phyloP scores from a whole-genome alignment of 129 eudicot species.

The Kitagawia praeruptora region DNA sequence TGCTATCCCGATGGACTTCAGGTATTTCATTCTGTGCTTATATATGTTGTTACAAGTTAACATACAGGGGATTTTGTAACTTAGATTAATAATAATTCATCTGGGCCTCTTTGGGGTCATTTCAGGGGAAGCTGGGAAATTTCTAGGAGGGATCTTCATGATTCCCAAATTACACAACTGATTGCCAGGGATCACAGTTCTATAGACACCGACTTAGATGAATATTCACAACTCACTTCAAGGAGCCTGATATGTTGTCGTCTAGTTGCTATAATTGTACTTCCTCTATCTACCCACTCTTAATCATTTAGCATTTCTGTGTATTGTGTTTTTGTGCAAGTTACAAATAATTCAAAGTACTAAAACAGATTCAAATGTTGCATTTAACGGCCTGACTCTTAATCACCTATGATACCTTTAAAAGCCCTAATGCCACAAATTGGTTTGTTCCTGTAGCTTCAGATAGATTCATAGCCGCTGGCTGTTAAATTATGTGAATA shows the following conservation, averaged over 20 bases:
- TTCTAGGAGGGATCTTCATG: conserved; percentile 42
- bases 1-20: conserved; percentile 54
- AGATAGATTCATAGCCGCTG: not conserved
- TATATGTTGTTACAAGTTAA: not conserved
- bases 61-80: not conserved
- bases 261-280: conserved; percentile 60
- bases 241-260: conserved; percentile 68
- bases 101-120: conserved; percentile 1
- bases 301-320: not conserved
- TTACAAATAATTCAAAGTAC: not conserved
- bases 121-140: conserved; percentile 74
- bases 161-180: conserved; percentile 33
- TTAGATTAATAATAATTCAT: not conserved
- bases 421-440: not conserved
- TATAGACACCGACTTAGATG: conserved; percentile 43
- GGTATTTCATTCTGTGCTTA: conserved; percentile 23
- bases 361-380: not conserved
- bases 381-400: not conserved
- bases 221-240: conserved; percentile 32
- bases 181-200: conserved; percentile 26
- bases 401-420: not conserved
- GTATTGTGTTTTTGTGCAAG: not conserved
- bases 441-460: not conserved
- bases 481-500: not conserved
- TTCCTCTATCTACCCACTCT: conserved; percentile 20